Evolutionary conservation across 1,284 basidiomycete genomes (phyloP), one percentile per base, ranked within the genome.

Genomic region (Phylloporus sp.): DNA sequence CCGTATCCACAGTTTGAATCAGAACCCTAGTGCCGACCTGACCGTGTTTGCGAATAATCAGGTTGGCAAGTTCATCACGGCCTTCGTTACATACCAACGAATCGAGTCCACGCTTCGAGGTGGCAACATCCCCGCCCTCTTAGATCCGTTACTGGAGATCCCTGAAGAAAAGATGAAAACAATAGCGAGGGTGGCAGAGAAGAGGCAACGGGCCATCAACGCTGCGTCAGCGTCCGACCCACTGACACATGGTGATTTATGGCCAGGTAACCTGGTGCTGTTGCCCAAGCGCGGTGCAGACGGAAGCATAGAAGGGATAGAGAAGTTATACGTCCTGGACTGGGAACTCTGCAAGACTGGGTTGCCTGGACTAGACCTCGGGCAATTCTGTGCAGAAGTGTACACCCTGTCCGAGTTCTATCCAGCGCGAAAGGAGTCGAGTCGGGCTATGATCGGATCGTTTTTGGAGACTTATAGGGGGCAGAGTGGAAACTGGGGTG

Each of bases 261-360:
- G 88, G 88, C 82, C 88, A 2, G 88, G 87, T 0, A 89, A 90
- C 67, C 69, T 89, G 47, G 73, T 88, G 56, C 68, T 88, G 24
- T 68, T 65, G 22, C 66, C 79, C 12, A 71, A 44, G 49, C 64
- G 66, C 11, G 66, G 70, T 24, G 34, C 32, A 22, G 69, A 72
- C 11, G 70, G 64, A 26, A 72, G 26, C 62, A 68, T 59, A 62
- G 69, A n/a, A 69, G 67, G 69, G 2, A 64, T 84, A 46, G 73
- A 78, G 66, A 78, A 74, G 17, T 66, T 86, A 24, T 80, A 74
- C 56, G 77, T 88, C 37, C 67, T 88, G 51, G 87, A 90, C 70
- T 90, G 88, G 88, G 86, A 89, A 68, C 44, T 86, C 24, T 71
- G 78, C 31, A 86, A 81, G 71, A 77, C 82, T 0, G 86, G 88